phyloP scores from a whole-genome alignment of 2,329 filamentous ascomycete genomes.

The Zymoseptoria brevis region DNA sequence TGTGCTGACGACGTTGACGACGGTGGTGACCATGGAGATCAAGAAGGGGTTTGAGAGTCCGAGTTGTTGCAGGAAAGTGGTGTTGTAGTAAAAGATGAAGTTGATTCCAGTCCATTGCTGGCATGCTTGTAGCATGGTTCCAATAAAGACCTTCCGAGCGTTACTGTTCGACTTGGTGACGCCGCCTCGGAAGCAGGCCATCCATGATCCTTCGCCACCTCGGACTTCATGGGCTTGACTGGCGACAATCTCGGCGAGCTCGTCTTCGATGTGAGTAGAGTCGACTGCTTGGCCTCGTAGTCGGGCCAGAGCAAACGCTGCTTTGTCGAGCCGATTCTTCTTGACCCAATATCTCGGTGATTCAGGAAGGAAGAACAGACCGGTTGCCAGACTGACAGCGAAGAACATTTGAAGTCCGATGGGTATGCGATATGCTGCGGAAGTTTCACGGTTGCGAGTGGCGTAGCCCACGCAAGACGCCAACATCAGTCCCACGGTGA shows the following conservation, averaged over 20 bases:
- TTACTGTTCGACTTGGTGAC: conserved; percentile 46
- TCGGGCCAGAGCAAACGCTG: conserved; percentile 55
- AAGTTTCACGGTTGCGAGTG: conserved; percentile 54
- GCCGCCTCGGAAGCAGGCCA: conserved; percentile 51
- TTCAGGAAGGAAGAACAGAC: conserved; percentile 71
- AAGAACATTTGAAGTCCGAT: conserved; percentile 74
- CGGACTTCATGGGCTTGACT: conserved; percentile 78
- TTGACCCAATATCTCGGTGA: conserved; percentile 81
- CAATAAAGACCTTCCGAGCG: conserved; percentile 41
- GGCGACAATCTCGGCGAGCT: conserved; percentile 78
- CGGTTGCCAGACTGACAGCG: conserved; percentile 64
- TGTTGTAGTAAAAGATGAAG: conserved; percentile 66
- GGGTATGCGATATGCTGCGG: conserved; percentile 68
- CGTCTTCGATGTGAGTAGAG: conserved; percentile 66
- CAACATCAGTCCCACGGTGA: conserved; percentile 70
- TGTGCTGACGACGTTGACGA: conserved; percentile 81
- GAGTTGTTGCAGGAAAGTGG: conserved; percentile 73
- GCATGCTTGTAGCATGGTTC: conserved; percentile 41
- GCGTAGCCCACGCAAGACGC: conserved; percentile 68
- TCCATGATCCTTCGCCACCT: conserved; percentile 48
- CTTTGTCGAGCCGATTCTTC: conserved; percentile 60
- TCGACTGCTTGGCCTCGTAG: conserved; percentile 67
- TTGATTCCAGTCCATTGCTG: conserved; percentile 74
- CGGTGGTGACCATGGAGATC: conserved; percentile 75
- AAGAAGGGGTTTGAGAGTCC: conserved; percentile 71